Conservation (phyloP, 176 grass and related monocot species). For the Tillandsia leiboldiana region DNA sequence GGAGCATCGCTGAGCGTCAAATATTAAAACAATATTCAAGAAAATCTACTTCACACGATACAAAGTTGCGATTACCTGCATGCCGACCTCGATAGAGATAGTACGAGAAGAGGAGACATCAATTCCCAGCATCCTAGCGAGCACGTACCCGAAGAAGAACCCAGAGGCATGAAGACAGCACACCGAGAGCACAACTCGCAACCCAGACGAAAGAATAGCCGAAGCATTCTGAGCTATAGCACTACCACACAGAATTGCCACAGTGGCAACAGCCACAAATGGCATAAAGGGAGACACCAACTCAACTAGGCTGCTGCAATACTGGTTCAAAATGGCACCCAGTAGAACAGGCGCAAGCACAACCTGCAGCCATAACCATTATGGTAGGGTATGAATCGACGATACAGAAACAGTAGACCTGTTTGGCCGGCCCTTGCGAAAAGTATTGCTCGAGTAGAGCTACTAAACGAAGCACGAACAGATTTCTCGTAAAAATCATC, state of each 20-base stretch:
- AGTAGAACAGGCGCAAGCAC: slow-evolving; percentile 77
- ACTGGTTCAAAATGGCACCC: slow-evolving; percentile 91
- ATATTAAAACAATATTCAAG: no score
- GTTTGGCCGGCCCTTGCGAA: no score
- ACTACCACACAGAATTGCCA: slow-evolving; percentile 81
- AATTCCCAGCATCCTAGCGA: slow-evolving; percentile 53
- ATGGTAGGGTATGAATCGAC: background rate
- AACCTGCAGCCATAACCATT: slow-evolving; percentile 41
- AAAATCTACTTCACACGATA: background rate
- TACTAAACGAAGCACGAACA: no score
- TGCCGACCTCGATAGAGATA: slow-evolving; percentile 86
- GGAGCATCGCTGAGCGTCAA: no score
- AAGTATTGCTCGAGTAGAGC: no score
- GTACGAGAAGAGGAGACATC: slow-evolving; percentile 66
- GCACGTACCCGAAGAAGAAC: slow-evolving; percentile 74
- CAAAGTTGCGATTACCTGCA: slow-evolving; percentile 49
- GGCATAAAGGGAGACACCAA: slow-evolving; percentile 83
- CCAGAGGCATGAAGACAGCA: slow-evolving; percentile 57
- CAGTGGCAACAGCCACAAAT: slow-evolving; percentile 64
- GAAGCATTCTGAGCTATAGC: slow-evolving; percentile 80
- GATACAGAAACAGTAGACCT: background rate
- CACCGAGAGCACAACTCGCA: slow-evolving; percentile 53
- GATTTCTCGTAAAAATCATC: no score
- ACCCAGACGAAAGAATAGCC: slow-evolving; percentile 63
- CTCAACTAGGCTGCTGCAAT: slow-evolving; percentile 47